Base-by-base conservation (phyloP, 163 green algal genomes). In the Scenedesmus sp. region DNA sequence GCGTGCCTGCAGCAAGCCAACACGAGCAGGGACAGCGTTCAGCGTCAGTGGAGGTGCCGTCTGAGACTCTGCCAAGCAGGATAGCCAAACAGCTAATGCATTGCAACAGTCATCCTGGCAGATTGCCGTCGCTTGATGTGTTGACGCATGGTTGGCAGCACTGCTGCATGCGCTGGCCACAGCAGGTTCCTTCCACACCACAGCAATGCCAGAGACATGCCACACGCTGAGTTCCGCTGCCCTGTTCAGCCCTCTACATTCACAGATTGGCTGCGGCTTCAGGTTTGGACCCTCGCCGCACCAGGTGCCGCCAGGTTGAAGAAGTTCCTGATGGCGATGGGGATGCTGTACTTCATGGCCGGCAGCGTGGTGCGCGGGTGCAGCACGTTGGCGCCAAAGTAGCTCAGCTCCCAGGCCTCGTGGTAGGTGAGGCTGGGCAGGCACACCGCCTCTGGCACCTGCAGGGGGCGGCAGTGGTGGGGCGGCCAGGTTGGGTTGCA, bases 371-470 rank as follows among this genome's bases (percentile, higher is more conserved):
- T 99, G 88, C 97, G 95, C 43, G 98, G 98, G 95, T 99, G 98
- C 94, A 99, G 96, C 91, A 99, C 98, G 85, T 99, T 99, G 81
- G 98, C 98, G 51, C 98, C 98, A 95, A 99, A 99, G 95, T 99
- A 99, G n/a, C 94, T 96, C 94, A 99, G 94, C 96, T 99, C 97
- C 97, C 97, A 99, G 0, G 97, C 97, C 94, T 99, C 98, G 89
- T 99, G 96, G 92, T 99, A 99, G 18, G 95, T 97, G 92, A 99
- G 96, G 87, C 90, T 94, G 35, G 72, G 72, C 59, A 99, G 94
- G 94, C 97, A 98, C 56, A 99, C 96, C 2, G 98, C 97, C 81
- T 99, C 98, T 0, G 93, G 92, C 33, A 98, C 96, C 94, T 94
- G 90, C 12, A 59, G 15, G 18, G 81, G 10, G 3, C 33, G 33